A percentile compares a stretch with the other conserved stretches of the same genome.
Conservation (phyloP, 1,284 basidiomycete genomes). For the Thelephora terrestris region DNA sequence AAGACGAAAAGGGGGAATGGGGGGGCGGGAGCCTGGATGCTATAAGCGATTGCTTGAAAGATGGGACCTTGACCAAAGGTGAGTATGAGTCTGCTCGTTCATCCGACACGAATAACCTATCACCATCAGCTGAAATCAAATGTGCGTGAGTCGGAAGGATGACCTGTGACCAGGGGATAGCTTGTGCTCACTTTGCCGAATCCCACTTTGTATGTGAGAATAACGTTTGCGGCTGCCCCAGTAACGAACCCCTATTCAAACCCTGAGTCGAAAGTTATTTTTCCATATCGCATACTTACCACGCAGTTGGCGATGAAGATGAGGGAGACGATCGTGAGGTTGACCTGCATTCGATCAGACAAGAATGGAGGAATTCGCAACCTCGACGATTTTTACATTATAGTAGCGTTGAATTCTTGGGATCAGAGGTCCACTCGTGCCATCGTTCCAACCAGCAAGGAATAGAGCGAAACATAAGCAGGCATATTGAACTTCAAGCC, state of each 20-base stretch:
- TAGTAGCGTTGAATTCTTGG: slow-evolving; percentile 48
- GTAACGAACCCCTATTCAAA: slow-evolving; percentile 34
- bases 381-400: slow-evolving; percentile 22
- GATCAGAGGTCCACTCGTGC: slow-evolving; percentile 47
- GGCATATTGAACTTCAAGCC: slow-evolving; percentile 25
- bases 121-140: slow-evolving; percentile 15
- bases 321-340: slow-evolving; percentile 37
- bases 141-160: too few relatives aligned
- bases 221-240: slow-evolving; percentile 38
- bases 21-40: slow-evolving; percentile 43
- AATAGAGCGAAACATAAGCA: slow-evolving; percentile 32
- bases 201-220: slow-evolving; percentile 38
- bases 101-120: slow-evolving; percentile 12
- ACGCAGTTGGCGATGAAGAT: slow-evolving; percentile 46
- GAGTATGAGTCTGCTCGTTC: neutral
- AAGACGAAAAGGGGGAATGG: slow-evolving; percentile 58
- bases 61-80: slow-evolving; percentile 20
- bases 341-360: slow-evolving; percentile 23
- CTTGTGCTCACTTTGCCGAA: slow-evolving; percentile 38
- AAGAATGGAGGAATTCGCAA: neutral
- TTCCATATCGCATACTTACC: slow-evolving; percentile 21
- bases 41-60: slow-evolving; percentile 34
- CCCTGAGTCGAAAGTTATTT: slow-evolving; percentile 1
- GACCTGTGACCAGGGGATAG: neutral
- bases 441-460: slow-evolving; percentile 53